Base-by-base conservation (phyloP, 768 basidiomycete species). In the Naematelia aurantialba region DNA sequence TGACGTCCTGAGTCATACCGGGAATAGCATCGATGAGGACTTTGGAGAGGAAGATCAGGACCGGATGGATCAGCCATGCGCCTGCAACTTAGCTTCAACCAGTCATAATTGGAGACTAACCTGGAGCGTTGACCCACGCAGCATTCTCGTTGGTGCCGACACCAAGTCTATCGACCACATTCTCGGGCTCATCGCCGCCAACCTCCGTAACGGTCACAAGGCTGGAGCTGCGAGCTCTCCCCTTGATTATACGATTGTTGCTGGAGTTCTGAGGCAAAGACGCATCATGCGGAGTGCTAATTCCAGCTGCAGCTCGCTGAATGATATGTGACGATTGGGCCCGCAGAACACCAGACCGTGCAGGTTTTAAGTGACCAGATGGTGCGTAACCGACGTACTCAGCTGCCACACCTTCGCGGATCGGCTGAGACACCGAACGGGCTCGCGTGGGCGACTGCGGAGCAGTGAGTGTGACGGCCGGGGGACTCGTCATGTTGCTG, bases 21-120 rank as follows among this genome's bases (percentile, higher is more conserved):
- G 96, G 96, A 45, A 98, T 82, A 17, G 88, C 88, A 80, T 98
- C 94, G 70, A 99, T 84, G 68, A 93, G 83, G 63, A 98, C 83
- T 80, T 98, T 99, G 56, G 89, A 91, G 22, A 84, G 78, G 54
- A 89, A 82, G 69, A 99, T 91, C 72, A 99, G 85, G 42, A 98
- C 87, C 56, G 93, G 85, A 76, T 99, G 96, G 60, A 99, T 97
- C 67, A 94, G 79, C 96, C 96, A 99, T 67, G 96, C 93, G 59
- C 96, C 94, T 98, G 68, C 2, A 30, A 11, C 48, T 45, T 24
- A 55, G 45, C 34, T 45, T 24, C 27, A 12, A 4, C 22, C 22
- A 49, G 0, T 25, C 19, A 25, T 22, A 27, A 55, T 52, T 17
- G n/a, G 24, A 3, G n/a, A 67, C 77, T 61, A 29, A 77, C 78